Evolutionary conservation across 1,139 yeast species (phyloP).

Genomic region (Wickerhamomyces sp.): DNA sequence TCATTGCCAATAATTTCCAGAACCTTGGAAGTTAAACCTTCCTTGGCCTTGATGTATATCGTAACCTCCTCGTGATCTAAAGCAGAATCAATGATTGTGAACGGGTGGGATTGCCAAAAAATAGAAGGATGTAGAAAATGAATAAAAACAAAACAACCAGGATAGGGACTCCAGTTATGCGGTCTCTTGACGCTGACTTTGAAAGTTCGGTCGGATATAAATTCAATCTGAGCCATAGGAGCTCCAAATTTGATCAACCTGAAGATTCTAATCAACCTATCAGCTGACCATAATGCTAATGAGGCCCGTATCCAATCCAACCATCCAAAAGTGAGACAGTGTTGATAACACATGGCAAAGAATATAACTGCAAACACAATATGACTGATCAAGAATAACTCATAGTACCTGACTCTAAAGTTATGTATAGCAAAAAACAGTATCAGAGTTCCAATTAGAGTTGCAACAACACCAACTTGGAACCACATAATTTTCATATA

Average conservation of each 20-base stretch:
- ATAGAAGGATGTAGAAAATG: slow-evolving; percentile 36
- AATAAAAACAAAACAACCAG: slow-evolving; percentile 33
- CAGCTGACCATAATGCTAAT: slow-evolving; percentile 29
- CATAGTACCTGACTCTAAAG: slow-evolving; percentile 53
- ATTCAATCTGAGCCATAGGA: slow-evolving; percentile 36
- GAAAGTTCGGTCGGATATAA: slow-evolving; percentile 43
- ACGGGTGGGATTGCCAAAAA: slow-evolving; percentile 58
- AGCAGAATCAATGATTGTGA: slow-evolving; percentile 34
- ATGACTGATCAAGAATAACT: slow-evolving; percentile 54
- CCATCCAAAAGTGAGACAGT: slow-evolving; percentile 37
- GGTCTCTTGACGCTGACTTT: slow-evolving; percentile 29
- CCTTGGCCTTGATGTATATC: slow-evolving; percentile 40
- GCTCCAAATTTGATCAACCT: slow-evolving; percentile 28
- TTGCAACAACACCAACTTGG: slow-evolving; percentile 49
- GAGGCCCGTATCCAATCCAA: slow-evolving; percentile 20
- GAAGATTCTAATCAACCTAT: slow-evolving; percentile 26
- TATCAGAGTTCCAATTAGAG: slow-evolving; percentile 35
- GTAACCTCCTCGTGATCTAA: slow-evolving; percentile 32
- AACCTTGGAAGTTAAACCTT: slow-evolving; percentile 38
- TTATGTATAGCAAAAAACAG: slow-evolving; percentile 39
- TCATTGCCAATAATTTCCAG: slow-evolving; percentile 22
- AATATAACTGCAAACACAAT: slow-evolving; percentile 48
- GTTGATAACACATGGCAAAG: slow-evolving; percentile 54
- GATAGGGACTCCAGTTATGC: slow-evolving; percentile 28
- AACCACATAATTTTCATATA: slow-evolving; percentile 12